These are phyloP conservation scores for Plectranthus barbatus DNA, from an alignment of 257 asterid species.

Conservation along the genomic window DNA sequence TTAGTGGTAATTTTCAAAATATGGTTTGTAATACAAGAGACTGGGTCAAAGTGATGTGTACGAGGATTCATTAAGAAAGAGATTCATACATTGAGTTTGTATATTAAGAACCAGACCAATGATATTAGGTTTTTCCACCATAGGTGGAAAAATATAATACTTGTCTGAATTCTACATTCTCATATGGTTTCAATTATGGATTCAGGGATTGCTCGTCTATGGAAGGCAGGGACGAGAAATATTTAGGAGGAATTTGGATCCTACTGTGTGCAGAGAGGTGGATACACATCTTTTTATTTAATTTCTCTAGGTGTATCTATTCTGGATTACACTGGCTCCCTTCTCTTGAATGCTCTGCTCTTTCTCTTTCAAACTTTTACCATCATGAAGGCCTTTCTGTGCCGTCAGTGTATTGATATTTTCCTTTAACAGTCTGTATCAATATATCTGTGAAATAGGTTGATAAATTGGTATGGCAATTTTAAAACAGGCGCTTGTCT, in stretches of 20 bases:
- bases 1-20: background rate
- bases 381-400: background rate
- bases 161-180: background rate
- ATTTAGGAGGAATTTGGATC: constrained; percentile 70
- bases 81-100: background rate
- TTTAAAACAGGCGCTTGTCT: constrained; percentile 59
- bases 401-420: background rate
- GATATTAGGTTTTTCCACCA: background rate
- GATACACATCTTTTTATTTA: background rate
- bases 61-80: background rate
- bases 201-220: constrained; percentile 92
- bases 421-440: too few relatives aligned
- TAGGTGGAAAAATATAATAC: background rate
- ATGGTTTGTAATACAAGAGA: background rate
- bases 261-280: constrained; percentile 75
- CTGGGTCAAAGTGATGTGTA: background rate
- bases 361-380: background rate
- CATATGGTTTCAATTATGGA: constrained; percentile 13
- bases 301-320: background rate
- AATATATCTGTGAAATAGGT: background rate
- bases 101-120: constrained; percentile 2
- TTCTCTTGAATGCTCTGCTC: background rate
- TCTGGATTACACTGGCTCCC: background rate
- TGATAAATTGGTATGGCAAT: background rate
- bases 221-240: constrained; percentile 95